Base-by-base conservation (phyloP, 2,329 filamentous ascomycete species). In the Aspergillus fructus region DNA sequence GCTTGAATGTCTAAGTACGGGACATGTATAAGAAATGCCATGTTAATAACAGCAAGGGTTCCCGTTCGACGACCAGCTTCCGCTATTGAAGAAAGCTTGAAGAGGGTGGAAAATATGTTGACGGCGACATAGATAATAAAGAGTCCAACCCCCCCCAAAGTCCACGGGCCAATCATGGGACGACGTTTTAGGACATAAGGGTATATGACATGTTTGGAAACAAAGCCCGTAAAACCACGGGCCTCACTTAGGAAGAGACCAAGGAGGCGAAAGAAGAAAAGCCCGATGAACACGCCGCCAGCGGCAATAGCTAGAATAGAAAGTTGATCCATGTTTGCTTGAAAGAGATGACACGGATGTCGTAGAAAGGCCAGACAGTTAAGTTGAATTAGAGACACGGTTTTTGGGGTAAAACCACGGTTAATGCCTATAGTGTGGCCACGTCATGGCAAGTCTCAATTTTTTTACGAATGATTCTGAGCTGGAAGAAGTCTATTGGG, bases 11-110 rank as follows among this genome's bases (percentile, higher is more conserved):
- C 53, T 5, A 63, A 46, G 30, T 64, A 49, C 19, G 48, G 37
- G 11, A 23, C 49, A 7, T 27, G 30, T 23, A 65, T 53, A 33
- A 55, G 60, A 48, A 60, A 55, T 11, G 40, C 45, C 43, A 66
- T 42, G 42, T 66, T 65, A n/a, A 66, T 43, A 24, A 65, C 49
- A 30, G 56, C 52, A 30, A 66, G 50, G 27, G 48, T 54, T 52
- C 53, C 60, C 21, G 63, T 56, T 24, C 55, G 41, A 23, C 50
- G 46, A 45, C 55, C 53, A 52, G 48, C 30, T 8, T 56, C 49
- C 21, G 33, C 37, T 15, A 50, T 37, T 17, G 55, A 59, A n/a
- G 47, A 7, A 5, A 47, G 37, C 17, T 17, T 54, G 42, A 62
- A 61, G 24, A 53, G 49, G 21, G 61, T 21, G 17, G 58, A 15